Conservation (phyloP, 1,284 basidiomycete species). For the Leucoagaricus sp. region DNA sequence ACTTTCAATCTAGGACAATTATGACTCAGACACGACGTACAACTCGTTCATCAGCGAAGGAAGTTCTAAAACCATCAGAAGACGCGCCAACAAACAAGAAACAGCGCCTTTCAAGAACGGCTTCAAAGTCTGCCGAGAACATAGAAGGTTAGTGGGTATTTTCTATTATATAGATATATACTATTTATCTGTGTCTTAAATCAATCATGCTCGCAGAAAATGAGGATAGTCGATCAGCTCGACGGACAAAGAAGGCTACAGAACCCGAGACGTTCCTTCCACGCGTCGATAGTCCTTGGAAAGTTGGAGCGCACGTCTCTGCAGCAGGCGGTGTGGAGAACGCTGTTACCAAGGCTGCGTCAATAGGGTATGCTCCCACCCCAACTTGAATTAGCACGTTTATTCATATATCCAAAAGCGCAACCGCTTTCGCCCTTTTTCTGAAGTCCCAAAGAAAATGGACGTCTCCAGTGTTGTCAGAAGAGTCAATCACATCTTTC, state of each 20-base stretch:
- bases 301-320: conserved; percentile 84
- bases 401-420: conserved; percentile 44
- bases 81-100: background rate
- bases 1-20: background rate
- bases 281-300: conserved; percentile 50
- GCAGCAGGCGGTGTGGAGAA: conserved; percentile 81
- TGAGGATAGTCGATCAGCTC: background rate
- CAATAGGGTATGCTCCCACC: conserved; percentile 55
- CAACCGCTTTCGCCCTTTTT: conserved; percentile 83
- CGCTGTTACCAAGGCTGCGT: conserved; percentile 67
- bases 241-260: conserved; percentile 7
- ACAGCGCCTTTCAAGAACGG: background rate
- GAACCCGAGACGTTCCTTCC: conserved; percentile 24
- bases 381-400: background rate
- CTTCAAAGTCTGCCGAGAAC: background rate
- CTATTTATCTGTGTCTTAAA: background rate
- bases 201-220: no score
- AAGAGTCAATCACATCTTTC: conserved; percentile 54
- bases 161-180: background rate
- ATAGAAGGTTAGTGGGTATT: background rate
- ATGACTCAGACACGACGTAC: background rate
- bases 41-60: background rate
- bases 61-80: background rate
- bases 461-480: conserved; percentile 61
- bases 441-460: conserved; percentile 85